These are phyloP conservation scores for Beauveria sp. DNA, from an alignment of 2,329 filamentous ascomycete genomes.

Conservation along the genomic window DNA sequence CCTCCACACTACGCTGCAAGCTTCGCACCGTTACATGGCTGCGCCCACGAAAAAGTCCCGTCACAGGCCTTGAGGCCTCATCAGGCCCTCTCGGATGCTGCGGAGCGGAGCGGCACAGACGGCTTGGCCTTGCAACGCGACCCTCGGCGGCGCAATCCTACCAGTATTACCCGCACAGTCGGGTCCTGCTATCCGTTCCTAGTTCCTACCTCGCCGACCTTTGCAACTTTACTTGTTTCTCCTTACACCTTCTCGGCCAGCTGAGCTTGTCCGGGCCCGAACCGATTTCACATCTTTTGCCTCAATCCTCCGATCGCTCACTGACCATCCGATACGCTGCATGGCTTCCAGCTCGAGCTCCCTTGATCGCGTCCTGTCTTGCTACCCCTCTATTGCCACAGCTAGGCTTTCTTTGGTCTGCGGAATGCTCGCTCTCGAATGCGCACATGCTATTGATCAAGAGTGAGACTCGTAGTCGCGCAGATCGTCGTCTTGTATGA, in stretches of 20 bases:
- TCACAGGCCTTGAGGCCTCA: background rate
- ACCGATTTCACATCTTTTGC: background rate
- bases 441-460: background rate
- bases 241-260: background rate
- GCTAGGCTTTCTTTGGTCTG: background rate
- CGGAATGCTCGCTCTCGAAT: background rate
- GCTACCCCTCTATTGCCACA: background rate
- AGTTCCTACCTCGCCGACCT: background rate
- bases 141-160: too few species aligned
- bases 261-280: background rate
- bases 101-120: constrained; percentile 7
- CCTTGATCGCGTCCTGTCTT: background rate
- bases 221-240: background rate
- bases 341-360: background rate
- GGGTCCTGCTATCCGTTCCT: background rate
- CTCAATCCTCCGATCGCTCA: background rate
- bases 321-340: background rate
- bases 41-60: constrained; percentile 15
- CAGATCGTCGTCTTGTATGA: background rate
- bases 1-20: background rate
- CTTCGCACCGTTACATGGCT: constrained; percentile 14
- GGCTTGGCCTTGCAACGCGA: background rate
- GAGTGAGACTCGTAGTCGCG: background rate
- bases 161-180: background rate
- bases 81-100: constrained; percentile 8